phyloP scores from a whole-genome alignment of 805 yeast genomes.

The Scheffersomyces stipitis region DNA sequence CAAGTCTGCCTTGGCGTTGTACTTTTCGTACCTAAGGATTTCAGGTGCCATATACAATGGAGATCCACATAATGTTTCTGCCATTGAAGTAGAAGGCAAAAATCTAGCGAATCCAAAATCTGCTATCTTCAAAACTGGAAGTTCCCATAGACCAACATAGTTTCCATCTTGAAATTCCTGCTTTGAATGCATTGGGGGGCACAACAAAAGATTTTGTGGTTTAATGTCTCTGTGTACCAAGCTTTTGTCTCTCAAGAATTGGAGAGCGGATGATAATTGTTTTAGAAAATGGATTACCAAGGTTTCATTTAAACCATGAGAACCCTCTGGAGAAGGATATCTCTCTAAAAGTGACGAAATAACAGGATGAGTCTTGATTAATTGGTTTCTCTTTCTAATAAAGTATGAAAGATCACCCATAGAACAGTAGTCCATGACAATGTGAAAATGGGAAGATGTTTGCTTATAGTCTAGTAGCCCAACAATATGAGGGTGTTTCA shows the following conservation, averaged over 20 bases:
- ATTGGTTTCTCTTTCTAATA: conserved; percentile 72
- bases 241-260: conserved; percentile 77
- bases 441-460: conserved; percentile 74
- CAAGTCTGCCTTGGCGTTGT: conserved; percentile 94
- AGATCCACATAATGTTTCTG: conserved; percentile 96
- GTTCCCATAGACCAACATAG: conserved; percentile 79
- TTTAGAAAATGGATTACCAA: conserved; percentile 81
- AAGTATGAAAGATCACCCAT: conserved; percentile 90
- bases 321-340: conserved; percentile 78
- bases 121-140: conserved; percentile 90
- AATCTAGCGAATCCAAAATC: conserved; percentile 98
- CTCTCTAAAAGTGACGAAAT: conserved; percentile 72
- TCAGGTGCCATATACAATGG: conserved; percentile 99
- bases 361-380: conserved; percentile 73
- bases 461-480: conserved; percentile 79
- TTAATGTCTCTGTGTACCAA: conserved; percentile 94
- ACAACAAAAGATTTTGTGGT: conserved; percentile 83
- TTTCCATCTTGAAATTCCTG: conserved; percentile 55
- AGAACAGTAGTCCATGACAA: conserved; percentile 96
- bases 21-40: conserved; percentile 88
- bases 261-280: conserved; percentile 81
- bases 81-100: conserved; percentile 88
- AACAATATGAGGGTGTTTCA: conserved; percentile 93
- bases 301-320: conserved; percentile 76
- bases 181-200: conserved; percentile 75